Evolutionary conservation across 768 basidiomycete genomes (phyloP).

Genomic region (Strobilomyces confusus): DNA sequence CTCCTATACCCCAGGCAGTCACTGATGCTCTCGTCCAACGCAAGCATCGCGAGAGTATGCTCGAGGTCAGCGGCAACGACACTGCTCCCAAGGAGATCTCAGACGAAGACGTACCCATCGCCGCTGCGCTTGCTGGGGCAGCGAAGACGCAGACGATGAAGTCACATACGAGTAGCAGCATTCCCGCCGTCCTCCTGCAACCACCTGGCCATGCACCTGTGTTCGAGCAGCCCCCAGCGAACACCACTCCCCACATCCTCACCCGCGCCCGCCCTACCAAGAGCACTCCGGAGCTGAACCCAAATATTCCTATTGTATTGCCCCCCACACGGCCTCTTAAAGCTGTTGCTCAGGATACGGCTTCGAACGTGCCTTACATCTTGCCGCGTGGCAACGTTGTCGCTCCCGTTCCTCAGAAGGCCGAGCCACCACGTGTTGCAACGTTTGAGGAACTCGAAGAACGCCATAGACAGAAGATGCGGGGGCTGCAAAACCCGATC

Average conservation of each 20-base stretch:
- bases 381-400: slow-evolving; percentile 43
- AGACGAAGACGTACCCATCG: slow-evolving; percentile 34
- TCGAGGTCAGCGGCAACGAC: slow-evolving; percentile 41
- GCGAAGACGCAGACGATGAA: slow-evolving; percentile 18
- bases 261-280: slow-evolving; percentile 19
- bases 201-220: slow-evolving; percentile 29
- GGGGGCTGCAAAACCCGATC: slow-evolving; percentile 76
- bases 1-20: slow-evolving; percentile 67
- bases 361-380: slow-evolving; percentile 39
- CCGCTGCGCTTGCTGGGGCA: slow-evolving; percentile 14
- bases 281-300: slow-evolving; percentile 19
- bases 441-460: slow-evolving; percentile 88
- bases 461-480: slow-evolving; percentile 81
- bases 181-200: slow-evolving; percentile 29
- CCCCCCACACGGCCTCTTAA: slow-evolving; percentile 34
- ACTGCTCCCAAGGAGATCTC: slow-evolving; percentile 31
- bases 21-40: slow-evolving; percentile 69
- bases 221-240: slow-evolving; percentile 20
- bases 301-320: slow-evolving; percentile 30
- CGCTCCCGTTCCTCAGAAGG: slow-evolving; percentile 44
- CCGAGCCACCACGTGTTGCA: slow-evolving; percentile 51
- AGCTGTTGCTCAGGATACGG: slow-evolving; percentile 26
- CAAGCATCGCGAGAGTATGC: slow-evolving; percentile 65
- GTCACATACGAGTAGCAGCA: slow-evolving; percentile 16
- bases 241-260: slow-evolving; percentile 21